Evolutionary conservation across 1,284 basidiomycete species (phyloP).

Genomic region (Laetiporus sulphureus): DNA sequence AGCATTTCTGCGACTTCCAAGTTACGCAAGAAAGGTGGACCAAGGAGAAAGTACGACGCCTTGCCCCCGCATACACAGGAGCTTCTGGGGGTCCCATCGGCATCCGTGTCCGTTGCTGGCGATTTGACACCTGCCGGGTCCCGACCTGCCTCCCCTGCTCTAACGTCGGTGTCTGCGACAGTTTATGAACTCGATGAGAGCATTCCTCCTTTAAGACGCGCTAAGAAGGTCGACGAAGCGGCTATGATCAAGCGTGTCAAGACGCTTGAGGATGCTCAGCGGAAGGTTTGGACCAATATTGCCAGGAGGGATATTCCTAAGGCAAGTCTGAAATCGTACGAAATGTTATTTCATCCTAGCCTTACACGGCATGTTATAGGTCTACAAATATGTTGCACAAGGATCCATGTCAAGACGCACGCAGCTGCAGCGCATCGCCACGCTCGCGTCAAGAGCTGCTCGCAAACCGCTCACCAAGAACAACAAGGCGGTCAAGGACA

Average conservation of each 20-base stretch:
- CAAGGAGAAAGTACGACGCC: slow-evolving; percentile 38
- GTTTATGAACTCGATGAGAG: slow-evolving; percentile 67
- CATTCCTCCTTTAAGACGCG: slow-evolving; percentile 62
- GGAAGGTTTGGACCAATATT: slow-evolving; percentile 83
- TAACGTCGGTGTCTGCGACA: slow-evolving; percentile 44
- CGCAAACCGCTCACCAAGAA: slow-evolving; percentile 77
- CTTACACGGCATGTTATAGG: no score
- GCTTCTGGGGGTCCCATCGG: slow-evolving; percentile 43
- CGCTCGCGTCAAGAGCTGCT: slow-evolving; percentile 73
- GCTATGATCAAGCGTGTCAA: slow-evolving; percentile 69
- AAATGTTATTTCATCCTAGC: no score
- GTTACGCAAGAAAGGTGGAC: slow-evolving; percentile 31
- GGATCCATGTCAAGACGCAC: slow-evolving; percentile 58
- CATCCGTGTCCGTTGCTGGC: slow-evolving; percentile 43
- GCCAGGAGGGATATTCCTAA: slow-evolving; percentile 78
- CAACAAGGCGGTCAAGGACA: slow-evolving; percentile 82
- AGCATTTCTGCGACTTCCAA: slow-evolving; percentile 34
- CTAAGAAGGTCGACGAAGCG: slow-evolving; percentile 67
- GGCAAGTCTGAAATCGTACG: slow-evolving; percentile 40
- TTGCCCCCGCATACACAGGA: slow-evolving; percentile 40
- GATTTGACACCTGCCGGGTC: slow-evolving; percentile 37
- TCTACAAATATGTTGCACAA: slow-evolving; percentile 71
- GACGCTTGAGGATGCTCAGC: slow-evolving; percentile 76
- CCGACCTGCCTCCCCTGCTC: slow-evolving; percentile 56
- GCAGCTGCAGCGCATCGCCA: slow-evolving; percentile 75